Conservation (phyloP, 352 stramenopile species). For the Discostella stelligera region DNA sequence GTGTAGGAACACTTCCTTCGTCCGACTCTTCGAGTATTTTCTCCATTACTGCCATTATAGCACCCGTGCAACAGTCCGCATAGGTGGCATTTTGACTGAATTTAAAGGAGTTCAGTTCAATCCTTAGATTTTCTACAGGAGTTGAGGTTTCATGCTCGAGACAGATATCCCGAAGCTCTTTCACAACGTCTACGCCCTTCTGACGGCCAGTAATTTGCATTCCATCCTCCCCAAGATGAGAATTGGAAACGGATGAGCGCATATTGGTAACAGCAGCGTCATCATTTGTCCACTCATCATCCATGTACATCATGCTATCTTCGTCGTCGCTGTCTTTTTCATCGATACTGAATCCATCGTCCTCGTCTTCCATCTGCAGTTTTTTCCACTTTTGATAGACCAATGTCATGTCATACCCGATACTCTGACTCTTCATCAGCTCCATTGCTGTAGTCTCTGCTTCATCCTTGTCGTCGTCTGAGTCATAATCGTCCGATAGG, state of each 20-base stretch:
- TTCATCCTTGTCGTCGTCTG: slow-evolving; percentile 51
- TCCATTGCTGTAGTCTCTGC: slow-evolving; percentile 25
- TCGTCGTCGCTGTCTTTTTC: slow-evolving; percentile 47
- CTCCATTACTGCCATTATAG: slow-evolving; percentile 68
- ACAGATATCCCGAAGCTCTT: slow-evolving; percentile 79
- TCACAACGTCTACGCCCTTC: slow-evolving; percentile 80
- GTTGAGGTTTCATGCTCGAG: slow-evolving; percentile 76
- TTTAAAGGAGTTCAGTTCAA: slow-evolving; percentile 84
- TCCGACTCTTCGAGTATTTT: slow-evolving; percentile 59
- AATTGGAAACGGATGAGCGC: slow-evolving; percentile 15
- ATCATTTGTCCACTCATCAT: slow-evolving; percentile 38
- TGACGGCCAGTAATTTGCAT: slow-evolving; percentile 70
- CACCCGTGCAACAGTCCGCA: slow-evolving; percentile 68
- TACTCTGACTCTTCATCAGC: slow-evolving; percentile 67
- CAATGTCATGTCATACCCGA: slow-evolving; percentile 62
- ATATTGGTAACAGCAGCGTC: slow-evolving; percentile 22
- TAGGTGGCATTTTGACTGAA: slow-evolving; percentile 83
- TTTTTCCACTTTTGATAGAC: slow-evolving; percentile 58
- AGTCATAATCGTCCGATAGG: slow-evolving; percentile 54
- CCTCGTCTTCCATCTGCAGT: slow-evolving; percentile 57
- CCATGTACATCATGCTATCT: slow-evolving; percentile 31
- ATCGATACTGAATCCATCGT: slow-evolving; percentile 63
- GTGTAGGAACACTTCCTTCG: slow-evolving; percentile 14
- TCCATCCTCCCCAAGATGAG: slow-evolving; percentile 40
- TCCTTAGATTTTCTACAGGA: slow-evolving; percentile 78